Base-by-base conservation (phyloP, 2,329 filamentous ascomycete genomes). In the Sodiomyces alkalinus region DNA sequence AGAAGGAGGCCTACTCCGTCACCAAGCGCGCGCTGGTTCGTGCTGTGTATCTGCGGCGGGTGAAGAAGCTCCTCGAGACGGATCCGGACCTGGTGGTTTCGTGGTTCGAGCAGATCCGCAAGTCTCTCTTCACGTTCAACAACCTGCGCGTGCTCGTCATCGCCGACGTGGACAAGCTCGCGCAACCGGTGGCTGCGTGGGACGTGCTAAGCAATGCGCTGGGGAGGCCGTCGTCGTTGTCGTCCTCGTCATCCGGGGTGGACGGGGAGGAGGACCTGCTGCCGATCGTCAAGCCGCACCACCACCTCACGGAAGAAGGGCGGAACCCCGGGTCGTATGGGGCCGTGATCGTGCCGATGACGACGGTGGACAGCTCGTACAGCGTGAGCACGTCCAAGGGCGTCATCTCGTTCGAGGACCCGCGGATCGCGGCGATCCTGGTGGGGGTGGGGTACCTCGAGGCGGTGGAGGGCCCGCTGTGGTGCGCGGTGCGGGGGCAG, bases 371-470 rank as follows among this genome's bases (percentile, higher is more conserved):
- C 55, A 92, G 81, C 23, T 94, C 86, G 2, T 96, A 83, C 55
- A 78, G 77, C 15, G 70, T 86, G 34, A 74, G 81, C 41, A 79
- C 79, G 8, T 65, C 77, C 3, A 68, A 68, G 22, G 87, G 87
- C 5, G 69, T 87, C 11, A 66, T 70, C 15, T 81, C 77, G 0
- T 86, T 79, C 45, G 63, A 68, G 4, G 78, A 94, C 43, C 76
- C 85, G 0, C 67, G 72, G 11, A 62, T 96, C 2, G 85, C 90
- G 0, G 76, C 86, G 3, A 65, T 93, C 28, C 71, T 92, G 49
- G 86, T 98, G 6, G 85, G 87, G 1, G 72, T 85, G 27, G 75
- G 85, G 13, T 96, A 94, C 47, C 76, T 98, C 35, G 86, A 94
- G 46, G 76, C 85, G 1, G 80, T 92, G 12, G 90, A 98, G 52